Evolutionary conservation across 2,329 filamentous ascomycete genomes (phyloP), one percentile per base, ranked within the genome.

Genomic region (Arthrobotrys entomopaga): DNA sequence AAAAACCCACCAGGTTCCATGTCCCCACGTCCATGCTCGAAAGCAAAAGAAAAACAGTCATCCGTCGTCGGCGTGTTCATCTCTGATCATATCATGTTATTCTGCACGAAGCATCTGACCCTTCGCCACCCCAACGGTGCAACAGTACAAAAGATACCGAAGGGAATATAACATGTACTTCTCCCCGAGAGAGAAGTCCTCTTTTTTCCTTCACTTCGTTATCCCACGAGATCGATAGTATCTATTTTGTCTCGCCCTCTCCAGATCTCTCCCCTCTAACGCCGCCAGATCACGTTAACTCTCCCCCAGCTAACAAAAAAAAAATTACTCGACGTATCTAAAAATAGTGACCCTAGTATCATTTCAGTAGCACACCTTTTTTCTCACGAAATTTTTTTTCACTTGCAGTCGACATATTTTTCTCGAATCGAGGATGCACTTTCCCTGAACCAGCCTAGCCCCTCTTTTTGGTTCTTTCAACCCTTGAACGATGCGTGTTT

Each of bases 401-500:
- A 34, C 29, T 34, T 34, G 29, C 29, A n/a, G 29, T 34, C 65
- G 54, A 59, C 67, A 73, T 60, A 10, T 34, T 42, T 53, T 72
- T 73, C 69, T 73, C 69, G 69, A 73, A 73, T 73, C 61, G 63
- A 73, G 65, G 42, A 26, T 53, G 26, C 26, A 58, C 69, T 66
- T 66, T 50, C 10, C 61, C 57, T 19, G 20, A 66, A 73, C 2
- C 4, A 42, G 54, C 42, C 43, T 73, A 66, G 69, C 52, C 15
- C 0, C 2, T 4, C 65, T 61, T 61, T 57, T 42, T 58, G 59
- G 69, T 52, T 50, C 64, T 73, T 73, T 65, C 50, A 73, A 73
- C 59, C 69, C 69, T 73, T 73, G 69, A 73, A 61, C 49, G 43
- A 50, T 73, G 69, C 69, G 53, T 66, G 69, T 73, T 73, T 73